phyloP scores from a whole-genome alignment of 768 basidiomycete genomes.

The Coprinellus aureogranulatus region DNA sequence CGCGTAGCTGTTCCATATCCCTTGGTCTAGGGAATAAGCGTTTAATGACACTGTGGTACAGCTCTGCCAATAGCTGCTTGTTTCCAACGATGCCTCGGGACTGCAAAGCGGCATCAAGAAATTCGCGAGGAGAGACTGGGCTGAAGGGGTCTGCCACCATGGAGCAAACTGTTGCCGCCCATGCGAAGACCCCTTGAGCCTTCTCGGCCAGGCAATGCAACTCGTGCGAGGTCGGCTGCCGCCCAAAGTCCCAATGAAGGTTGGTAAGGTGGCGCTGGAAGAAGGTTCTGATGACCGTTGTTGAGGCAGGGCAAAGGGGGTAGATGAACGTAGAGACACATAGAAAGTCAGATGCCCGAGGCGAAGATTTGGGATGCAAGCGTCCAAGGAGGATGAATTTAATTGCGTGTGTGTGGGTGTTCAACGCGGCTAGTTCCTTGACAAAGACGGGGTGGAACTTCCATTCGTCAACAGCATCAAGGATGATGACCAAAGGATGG shows the following conservation, averaged over 20 bases:
- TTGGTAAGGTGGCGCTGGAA: not conserved
- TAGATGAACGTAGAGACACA: not conserved
- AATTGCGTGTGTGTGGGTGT: not conserved
- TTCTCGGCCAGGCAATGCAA: not conserved
- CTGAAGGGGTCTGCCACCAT: not conserved
- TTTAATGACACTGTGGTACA: not conserved
- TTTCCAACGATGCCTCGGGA: not conserved
- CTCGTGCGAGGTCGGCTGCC: not conserved
- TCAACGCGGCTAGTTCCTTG: not conserved
- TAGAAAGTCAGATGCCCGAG: not conserved
- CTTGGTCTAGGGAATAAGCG: not conserved
- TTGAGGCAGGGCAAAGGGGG: not conserved
- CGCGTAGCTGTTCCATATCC: not conserved
- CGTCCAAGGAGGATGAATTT: constrained; percentile 8
- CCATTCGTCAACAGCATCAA: constrained; percentile 13
- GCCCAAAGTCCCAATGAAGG: not conserved
- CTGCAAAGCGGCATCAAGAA: not conserved
- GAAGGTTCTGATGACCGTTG: not conserved
- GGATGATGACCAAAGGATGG: constrained; percentile 2
- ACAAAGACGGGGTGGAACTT: not conserved
- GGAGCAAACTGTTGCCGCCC: not conserved
- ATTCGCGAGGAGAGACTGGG: not conserved
- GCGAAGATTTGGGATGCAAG: no score
- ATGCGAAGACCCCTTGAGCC: not conserved
- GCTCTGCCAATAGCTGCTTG: not conserved